Evolutionary conservation across 2,329 filamentous ascomycete species (phyloP).

Genomic region (Pseudopithomyces maydicus): DNA sequence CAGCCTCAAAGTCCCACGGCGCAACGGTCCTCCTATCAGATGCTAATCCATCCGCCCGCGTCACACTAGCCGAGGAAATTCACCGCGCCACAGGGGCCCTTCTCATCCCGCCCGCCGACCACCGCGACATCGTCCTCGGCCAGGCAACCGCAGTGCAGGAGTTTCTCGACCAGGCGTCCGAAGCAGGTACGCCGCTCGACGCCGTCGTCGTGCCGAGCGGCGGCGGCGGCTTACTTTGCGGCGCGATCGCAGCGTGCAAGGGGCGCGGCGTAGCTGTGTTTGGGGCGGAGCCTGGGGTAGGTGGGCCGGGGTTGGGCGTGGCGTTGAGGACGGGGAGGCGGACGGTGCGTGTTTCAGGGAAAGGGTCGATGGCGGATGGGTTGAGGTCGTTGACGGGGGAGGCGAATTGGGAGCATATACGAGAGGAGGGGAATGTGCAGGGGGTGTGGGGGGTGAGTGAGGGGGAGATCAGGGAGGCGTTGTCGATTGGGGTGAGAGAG

Average conservation of each 20-base stretch:
- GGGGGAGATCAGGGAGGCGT: constrained; percentile 8
- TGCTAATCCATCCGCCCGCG: background rate
- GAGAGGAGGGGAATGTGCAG: constrained; percentile 7
- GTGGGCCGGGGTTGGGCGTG: constrained; percentile 9
- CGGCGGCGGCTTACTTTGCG: constrained; percentile 16
- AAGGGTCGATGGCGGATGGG: constrained; percentile 13
- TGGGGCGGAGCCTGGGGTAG: constrained; percentile 10
- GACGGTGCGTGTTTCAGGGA: background rate
- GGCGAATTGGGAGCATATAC: constrained; percentile 15
- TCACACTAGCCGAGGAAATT: background rate
- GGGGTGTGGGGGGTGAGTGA: constrained; percentile 10
- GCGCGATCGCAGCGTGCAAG: constrained; percentile 12
- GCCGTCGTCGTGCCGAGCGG: constrained; percentile 15
- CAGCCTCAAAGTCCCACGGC: constrained; percentile 6
- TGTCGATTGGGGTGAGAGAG: background rate
- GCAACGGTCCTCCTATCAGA: constrained; percentile 8
- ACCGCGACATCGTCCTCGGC: constrained; percentile 13
- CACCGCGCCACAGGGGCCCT: constrained; percentile 7
- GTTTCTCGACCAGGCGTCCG: constrained; percentile 9
- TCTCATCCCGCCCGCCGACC: constrained; percentile 12
- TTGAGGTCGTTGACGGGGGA: constrained; percentile 13
- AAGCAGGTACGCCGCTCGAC: constrained; percentile 4
- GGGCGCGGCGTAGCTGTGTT: constrained; percentile 8
- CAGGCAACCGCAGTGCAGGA: constrained; percentile 13
- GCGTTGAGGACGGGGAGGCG: background rate